phyloP scores from a whole-genome alignment of 139 green algal genomes.

The Gonium pectorale region DNA sequence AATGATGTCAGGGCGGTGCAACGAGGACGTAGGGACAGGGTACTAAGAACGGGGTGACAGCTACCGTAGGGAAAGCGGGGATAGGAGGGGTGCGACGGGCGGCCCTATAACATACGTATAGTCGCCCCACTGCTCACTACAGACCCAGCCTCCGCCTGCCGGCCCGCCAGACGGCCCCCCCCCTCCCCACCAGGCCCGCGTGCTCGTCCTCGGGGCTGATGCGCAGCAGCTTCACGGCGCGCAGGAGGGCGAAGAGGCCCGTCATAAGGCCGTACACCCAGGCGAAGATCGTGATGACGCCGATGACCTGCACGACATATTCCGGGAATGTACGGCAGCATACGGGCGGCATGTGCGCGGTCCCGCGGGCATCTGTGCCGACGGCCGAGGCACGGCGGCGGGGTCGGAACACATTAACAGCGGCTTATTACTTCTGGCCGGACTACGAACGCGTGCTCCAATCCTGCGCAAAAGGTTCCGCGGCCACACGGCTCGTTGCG shows the following conservation, averaged over 20 bases:
- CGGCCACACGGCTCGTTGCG: no score
- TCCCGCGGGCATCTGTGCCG: no score
- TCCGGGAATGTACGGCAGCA: no score
- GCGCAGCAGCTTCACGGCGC: conserved; percentile 3
- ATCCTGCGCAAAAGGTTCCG: no score
- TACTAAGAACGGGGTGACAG: not conserved
- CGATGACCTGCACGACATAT: conserved; percentile 57
- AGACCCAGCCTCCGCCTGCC: not conserved
- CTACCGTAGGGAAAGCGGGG: not conserved
- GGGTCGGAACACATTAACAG: no score
- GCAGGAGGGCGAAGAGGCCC: not conserved
- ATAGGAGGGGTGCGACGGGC: not conserved
- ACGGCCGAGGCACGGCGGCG: no score
- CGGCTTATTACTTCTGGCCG: no score
- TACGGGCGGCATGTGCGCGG: no score
- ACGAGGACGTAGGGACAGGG: not conserved
- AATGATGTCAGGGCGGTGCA: not conserved
- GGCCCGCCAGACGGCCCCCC: not conserved
- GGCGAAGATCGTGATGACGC: conserved; percentile 23
- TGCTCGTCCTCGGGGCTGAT: conserved; percentile 29
- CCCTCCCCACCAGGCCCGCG: conserved; percentile 22
- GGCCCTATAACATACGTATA: not conserved
- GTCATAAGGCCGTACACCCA: conserved; percentile 38
- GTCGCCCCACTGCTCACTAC: not conserved
- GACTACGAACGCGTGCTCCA: no score